These are phyloP conservation scores for Hypsizygus marmoreus DNA, from an alignment of 768 basidiomycete genomes.

Conservation along the genomic window DNA sequence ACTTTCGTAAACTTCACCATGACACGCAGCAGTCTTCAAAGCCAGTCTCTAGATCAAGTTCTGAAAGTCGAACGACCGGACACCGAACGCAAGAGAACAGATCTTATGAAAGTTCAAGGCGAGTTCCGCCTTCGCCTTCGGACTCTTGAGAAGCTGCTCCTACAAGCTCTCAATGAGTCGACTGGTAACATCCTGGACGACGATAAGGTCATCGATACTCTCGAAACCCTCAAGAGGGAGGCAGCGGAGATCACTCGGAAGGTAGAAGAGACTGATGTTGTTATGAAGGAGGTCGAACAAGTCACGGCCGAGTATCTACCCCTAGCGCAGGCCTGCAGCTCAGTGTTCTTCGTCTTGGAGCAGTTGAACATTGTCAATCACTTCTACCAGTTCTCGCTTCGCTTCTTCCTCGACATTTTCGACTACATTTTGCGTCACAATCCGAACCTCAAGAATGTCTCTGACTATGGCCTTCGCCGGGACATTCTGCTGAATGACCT, in stretches of 20 bases:
- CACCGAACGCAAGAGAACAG: slow-evolving; percentile 92
- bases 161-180: slow-evolving; percentile 96
- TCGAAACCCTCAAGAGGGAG: slow-evolving; percentile 94
- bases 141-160: slow-evolving; percentile 87
- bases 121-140: slow-evolving; percentile 93
- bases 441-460: slow-evolving; percentile 80
- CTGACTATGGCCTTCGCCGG: slow-evolving; percentile 72
- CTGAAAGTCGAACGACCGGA: slow-evolving; percentile 97
- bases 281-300: slow-evolving; percentile 95
- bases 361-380: slow-evolving; percentile 93
- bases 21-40: slow-evolving; percentile 98
- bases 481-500: slow-evolving; percentile 84
- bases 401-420: slow-evolving; percentile 98
- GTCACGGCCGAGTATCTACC: slow-evolving; percentile 95
- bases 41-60: slow-evolving; percentile 96
- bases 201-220: slow-evolving; percentile 95
- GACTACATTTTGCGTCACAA: slow-evolving; percentile 92
- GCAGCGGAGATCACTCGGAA: slow-evolving; percentile 95
- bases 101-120: slow-evolving; percentile 97
- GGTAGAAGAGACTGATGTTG: slow-evolving; percentile 93
- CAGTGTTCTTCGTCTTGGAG: slow-evolving; percentile 95
- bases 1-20: slow-evolving; percentile 98
- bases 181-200: slow-evolving; percentile 97
- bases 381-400: slow-evolving; percentile 98
- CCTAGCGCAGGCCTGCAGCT: slow-evolving; percentile 93